Evolutionary conservation across 1,139 yeast genomes (phyloP), one percentile per base, ranked within the genome.

Genomic region (Pichia norvegensis): DNA sequence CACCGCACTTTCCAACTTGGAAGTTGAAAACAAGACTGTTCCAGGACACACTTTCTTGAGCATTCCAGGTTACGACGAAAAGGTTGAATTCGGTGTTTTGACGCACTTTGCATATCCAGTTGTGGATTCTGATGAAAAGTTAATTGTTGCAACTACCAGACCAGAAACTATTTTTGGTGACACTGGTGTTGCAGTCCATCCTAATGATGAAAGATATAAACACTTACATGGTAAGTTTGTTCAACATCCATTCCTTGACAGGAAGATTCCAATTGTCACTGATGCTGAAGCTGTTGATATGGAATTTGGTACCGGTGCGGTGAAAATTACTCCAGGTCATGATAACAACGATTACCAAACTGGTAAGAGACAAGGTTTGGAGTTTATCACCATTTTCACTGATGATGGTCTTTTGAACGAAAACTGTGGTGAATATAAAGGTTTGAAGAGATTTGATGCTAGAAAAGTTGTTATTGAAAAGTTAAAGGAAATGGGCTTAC

Each of bases 271-370:
- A 55, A 87, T 92, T 62, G 72, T 92, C 52, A 78, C 90, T 47
- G 98, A 92, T 65, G 65, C 81, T 36, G 95, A 87, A 68, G 94
- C 97, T 36, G 98, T 92, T 53, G 98, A 92, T 67, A 92, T 92
- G 97, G 95, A 86, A 67, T 92, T 92, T 58, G 98, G 98, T 75
- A 92, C 98, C 55, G 98, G 98, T 82, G 98, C 98, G 39, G 98
- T 92, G 55, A 92, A 92, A 70, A 92, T 92, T 63, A 92, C 98
- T 21, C 98, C 98, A 50, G 97, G 95, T 45, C 98, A 92, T 67
- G 98, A 92, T 68, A 86, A 84, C 61, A 92, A 92, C 75, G 98
- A 92, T 86, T 87, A 86, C 74, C 77, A 74, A 61, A 86, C 97
- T 48, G 98, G 98, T 72, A 88, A 86, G 71, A 88, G 97, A 71